A percentile compares a stretch with the other conserved stretches of the same genome.
These are phyloP conservation scores for Aureobasidium sp. DNA, from an alignment of 2,329 filamentous ascomycete genomes.

Conservation along the genomic window DNA sequence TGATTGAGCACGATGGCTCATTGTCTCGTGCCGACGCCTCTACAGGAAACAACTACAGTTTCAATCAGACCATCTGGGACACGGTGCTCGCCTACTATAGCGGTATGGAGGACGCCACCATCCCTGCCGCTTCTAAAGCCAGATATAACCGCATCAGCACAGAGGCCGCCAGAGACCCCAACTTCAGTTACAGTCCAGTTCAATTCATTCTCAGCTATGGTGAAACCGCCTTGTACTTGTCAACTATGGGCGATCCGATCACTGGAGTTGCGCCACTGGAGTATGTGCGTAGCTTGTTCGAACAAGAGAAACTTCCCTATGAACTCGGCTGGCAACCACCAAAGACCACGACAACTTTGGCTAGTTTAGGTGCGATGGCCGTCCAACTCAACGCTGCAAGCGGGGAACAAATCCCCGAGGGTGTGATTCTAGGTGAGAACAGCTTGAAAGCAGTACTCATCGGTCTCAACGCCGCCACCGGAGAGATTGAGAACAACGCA, in stretches of 20 bases:
- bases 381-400: neutral
- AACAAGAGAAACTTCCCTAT: constrained; percentile 31
- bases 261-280: constrained; percentile 28
- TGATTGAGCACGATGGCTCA: constrained; percentile 32
- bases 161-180: constrained; percentile 23
- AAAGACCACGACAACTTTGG: neutral
- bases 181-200: constrained; percentile 27
- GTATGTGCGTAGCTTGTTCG: constrained; percentile 30
- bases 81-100: constrained; percentile 23
- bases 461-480: neutral
- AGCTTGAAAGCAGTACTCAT: neutral
- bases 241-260: constrained; percentile 27
- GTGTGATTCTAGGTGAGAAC: neutral
- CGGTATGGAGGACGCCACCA: constrained; percentile 21
- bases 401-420: constrained; percentile 3
- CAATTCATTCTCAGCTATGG: constrained; percentile 30
- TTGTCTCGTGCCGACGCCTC: constrained; percentile 28
- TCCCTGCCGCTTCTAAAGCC: constrained; percentile 24
- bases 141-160: constrained; percentile 25
- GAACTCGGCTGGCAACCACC: constrained; percentile 27
- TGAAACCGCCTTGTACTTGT: constrained; percentile 32
- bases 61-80: constrained; percentile 28
- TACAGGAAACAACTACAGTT: constrained; percentile 29
- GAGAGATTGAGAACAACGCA: neutral
- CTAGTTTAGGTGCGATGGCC: neutral